Base-by-base conservation (phyloP, 2,329 filamentous ascomycete species). In the Talaromyces sp. region DNA sequence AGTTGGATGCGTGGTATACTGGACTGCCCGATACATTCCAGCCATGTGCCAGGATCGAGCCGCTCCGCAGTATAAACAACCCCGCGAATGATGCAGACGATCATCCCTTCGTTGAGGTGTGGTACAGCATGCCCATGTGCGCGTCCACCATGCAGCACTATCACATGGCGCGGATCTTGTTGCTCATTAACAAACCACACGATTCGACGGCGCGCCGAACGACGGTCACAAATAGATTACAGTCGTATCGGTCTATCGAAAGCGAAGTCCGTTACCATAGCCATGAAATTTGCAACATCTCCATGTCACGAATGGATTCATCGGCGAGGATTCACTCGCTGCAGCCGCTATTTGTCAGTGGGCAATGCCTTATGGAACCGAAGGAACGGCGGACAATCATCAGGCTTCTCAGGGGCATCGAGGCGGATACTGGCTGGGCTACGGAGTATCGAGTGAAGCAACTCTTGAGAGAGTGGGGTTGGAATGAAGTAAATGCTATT, bases 111-210 rank as follows among this genome's bases (percentile, higher is more conserved):
- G 78, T 72, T 0, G 83, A 87, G 67, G 79, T 86, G 13, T 89
- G 86, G 85, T 87, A 86, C 69, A 84, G 83, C 61, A 79, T 87
- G 0, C 82, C 86, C 0, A 85, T 88, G 78, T 89, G 85, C 71
- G 85, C 83, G 0, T 85, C 85, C 2, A 84, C 85, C 1, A 88
- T 78, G 71, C 76, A 78, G 62, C 76, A 78, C 64, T 78, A 78
- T 59, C 75, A 78, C 60, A 76, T 78, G 70, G 75, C 75, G 10
- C 73, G 75, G 27, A 75, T 78, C 26, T 64, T 78, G 32, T 68
- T 78, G 14, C 70, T 77, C 31, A 73, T 77, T 63, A 77, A 78
- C 62, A 77, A 78, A 60, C 76, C 76, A 1, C 71, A 74, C 46
- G 72, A 75, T 52, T 71, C 74, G 7, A 74, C 83, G 1, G 78